Conservation (phyloP, 192 early-diverging fungal species). For the Jimgerdemannia lactiflua region DNA sequence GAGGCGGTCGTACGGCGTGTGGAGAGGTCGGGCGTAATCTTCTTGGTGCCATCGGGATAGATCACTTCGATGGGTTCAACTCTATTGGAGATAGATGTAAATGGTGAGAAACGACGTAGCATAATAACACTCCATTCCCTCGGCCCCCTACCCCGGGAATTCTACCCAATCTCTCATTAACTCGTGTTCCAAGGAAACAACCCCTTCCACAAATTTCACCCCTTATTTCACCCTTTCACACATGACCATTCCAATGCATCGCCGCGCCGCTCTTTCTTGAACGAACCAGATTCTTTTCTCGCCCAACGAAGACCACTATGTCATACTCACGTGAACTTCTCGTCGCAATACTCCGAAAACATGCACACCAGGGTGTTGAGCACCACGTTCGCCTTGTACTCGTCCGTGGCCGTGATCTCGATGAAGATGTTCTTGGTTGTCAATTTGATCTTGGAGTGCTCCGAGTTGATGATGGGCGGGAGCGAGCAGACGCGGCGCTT, state of each 20-base stretch:
- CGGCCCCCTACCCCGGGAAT: not conserved
- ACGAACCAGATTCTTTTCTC: too few species aligned
- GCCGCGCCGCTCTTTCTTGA: too few species aligned
- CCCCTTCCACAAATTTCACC: too few species aligned
- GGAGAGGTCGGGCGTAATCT: constrained; percentile 73
- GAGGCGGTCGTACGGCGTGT: constrained; percentile 67
- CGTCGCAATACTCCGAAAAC: constrained; percentile 92
- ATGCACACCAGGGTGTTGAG: constrained; percentile 94
- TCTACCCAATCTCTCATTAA: too few species aligned
- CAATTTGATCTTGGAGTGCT: constrained; percentile 96
- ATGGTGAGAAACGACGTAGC: not conserved
- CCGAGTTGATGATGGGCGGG: constrained; percentile 98
- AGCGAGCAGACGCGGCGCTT: constrained; percentile 85
- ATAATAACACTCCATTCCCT: not conserved
- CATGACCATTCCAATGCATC: too few species aligned
- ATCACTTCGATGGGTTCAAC: constrained; percentile 91
- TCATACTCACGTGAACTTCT: constrained; percentile 81
- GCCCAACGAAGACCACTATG: not conserved
- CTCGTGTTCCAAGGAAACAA: too few species aligned
- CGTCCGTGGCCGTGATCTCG: constrained; percentile 96
- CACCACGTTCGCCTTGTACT: constrained; percentile 91
- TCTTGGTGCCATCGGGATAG: constrained; percentile 72
- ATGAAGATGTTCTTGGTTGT: constrained; percentile 96
- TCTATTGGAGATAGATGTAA: too few species aligned
- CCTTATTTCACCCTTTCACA: too few species aligned